Evolutionary conservation across 2,329 filamentous ascomycete genomes (phyloP).

Genomic region (Penicillium vulpinum): DNA sequence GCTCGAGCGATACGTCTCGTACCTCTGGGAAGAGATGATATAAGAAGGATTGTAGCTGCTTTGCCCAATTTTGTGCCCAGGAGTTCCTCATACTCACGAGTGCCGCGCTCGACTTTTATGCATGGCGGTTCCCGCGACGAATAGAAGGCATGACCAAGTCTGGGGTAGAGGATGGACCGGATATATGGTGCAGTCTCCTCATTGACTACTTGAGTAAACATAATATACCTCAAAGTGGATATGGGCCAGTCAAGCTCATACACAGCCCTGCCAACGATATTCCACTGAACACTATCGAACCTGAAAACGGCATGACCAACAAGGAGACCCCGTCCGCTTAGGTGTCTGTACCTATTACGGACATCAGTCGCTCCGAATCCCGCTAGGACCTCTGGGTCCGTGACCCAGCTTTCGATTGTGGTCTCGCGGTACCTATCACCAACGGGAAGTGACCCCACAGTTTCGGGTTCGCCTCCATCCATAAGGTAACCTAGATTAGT

Average conservation of each 20-base stretch:
- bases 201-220: not conserved
- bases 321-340: not conserved
- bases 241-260: not conserved
- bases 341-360: not conserved
- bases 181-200: not conserved
- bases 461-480: not conserved
- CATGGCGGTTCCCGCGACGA: fast-evolving
- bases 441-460: not conserved
- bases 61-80: not conserved
- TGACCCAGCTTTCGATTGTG: fast-evolving
- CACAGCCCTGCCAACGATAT: not conserved
- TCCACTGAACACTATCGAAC: not conserved
- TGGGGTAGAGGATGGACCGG: not conserved
- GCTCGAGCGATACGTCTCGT: not conserved
- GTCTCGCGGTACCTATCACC: not conserved
- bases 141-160: not conserved
- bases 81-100: not conserved
- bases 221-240: not conserved
- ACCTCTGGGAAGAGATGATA: not conserved
- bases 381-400: not conserved
- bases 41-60: not conserved
- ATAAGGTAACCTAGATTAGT: not conserved
- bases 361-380: not conserved
- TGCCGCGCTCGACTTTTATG: not conserved
- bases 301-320: not conserved